phyloP scores from a whole-genome alignment of 805 yeast species.

The Cyberlindnera veronae region DNA sequence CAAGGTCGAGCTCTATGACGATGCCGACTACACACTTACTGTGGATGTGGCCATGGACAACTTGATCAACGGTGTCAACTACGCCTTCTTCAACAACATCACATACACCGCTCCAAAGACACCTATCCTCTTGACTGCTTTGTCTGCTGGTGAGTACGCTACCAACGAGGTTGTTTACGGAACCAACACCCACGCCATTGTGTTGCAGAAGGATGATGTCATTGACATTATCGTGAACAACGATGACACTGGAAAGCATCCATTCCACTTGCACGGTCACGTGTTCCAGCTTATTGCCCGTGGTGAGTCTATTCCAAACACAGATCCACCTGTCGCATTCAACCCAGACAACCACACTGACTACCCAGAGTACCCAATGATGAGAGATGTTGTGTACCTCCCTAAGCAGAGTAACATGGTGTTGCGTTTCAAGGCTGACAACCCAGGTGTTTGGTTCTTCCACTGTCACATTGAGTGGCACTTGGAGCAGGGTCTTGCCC shows the following conservation, averaged over 20 bases:
- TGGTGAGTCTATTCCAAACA: conserved; percentile 49
- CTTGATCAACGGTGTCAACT: conserved; percentile 69
- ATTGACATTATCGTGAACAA: conserved; percentile 79
- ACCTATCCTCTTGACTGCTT: conserved; percentile 63
- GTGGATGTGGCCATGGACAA: conserved; percentile 71
- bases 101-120: conserved; percentile 65
- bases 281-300: conserved; percentile 59
- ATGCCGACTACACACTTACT: conserved; percentile 66
- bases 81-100: conserved; percentile 70
- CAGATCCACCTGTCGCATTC: conserved; percentile 51
- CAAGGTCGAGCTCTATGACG: conserved; percentile 51
- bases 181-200: conserved; percentile 31
- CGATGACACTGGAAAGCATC: conserved; percentile 75
- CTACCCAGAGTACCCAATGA: conserved; percentile 56
- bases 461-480: conserved; percentile 92
- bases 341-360: conserved; percentile 41
- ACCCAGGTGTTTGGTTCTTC: conserved; percentile 94
- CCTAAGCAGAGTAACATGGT: conserved; percentile 67
- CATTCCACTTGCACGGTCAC: conserved; percentile 79
- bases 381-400: conserved; percentile 70
- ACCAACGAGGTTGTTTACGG: conserved; percentile 66
- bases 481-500: conserved; percentile 75
- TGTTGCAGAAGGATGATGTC: conserved; percentile 32
- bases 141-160: conserved; percentile 57
- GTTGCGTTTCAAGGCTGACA: conserved; percentile 71